Evolutionary conservation across 1,284 basidiomycete genomes (phyloP), one percentile per base, ranked within the genome.

Genomic region (Sanghuangporus weigelae): DNA sequence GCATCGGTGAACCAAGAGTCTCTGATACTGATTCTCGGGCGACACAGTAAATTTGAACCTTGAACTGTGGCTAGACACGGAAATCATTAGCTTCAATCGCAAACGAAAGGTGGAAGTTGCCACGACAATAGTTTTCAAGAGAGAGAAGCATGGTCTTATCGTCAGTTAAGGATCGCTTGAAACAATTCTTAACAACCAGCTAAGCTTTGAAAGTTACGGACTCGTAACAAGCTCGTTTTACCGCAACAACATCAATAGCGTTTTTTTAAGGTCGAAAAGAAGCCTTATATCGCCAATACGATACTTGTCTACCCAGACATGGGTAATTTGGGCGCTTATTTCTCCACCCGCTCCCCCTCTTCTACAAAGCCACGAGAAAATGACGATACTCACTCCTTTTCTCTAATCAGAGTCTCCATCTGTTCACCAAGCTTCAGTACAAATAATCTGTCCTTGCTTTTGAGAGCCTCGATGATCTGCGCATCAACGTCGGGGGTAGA

Each of bases 401-500:
- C 90, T 64, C 73, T 81, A 71, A 93, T 89, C 71, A 93, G 79
- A 59, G 75, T 75, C 74, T 93, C 91, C 83, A 93, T 90, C 68
- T 79, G 79, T 75, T 93, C 91, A 64, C 89, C 92, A 21, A 92
- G 80, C 77, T 90, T 92, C 69, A 93, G 77, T 50, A 93, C 90
- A 72, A 88, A 93, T 65, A 93, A 79, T 70, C 91, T 81, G 74
- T 93, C 91, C 77, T 93, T 93, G 79, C 86, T 87, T 74, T 79
- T 84, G 66, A 93, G 85, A n/a, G 92, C 91, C 73, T 93, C 91
- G 67, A 90, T 68, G 69, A 93, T 91, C 74, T 88, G 86, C 10
- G 82, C 78, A 78, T 92, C 91, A 64, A 86, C 83, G 66, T 89
- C 87, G 57, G 68, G 63, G 50, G 64, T 65, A 11, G 60, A 62